Evolutionary conservation across 306 rosid species (phyloP).

Genomic region (Abrus precatorius): DNA sequence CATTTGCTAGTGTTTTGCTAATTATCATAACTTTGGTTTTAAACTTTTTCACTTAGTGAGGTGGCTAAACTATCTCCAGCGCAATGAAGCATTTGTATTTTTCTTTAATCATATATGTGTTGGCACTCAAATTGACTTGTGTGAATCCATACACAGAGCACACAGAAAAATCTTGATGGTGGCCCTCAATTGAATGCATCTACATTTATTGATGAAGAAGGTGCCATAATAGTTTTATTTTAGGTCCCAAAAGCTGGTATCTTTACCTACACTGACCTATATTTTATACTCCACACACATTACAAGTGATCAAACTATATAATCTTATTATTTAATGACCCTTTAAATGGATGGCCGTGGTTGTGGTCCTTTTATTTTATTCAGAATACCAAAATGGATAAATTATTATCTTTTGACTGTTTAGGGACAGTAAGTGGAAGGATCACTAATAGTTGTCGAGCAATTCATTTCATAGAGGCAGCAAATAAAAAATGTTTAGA

Average conservation of each 20-base stretch:
- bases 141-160: not conserved
- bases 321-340: not conserved
- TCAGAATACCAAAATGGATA: not conserved
- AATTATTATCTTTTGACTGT: conserved; percentile 18
- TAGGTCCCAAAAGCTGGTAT: not conserved
- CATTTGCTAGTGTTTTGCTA: not conserved
- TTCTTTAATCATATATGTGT: not conserved
- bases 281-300: not conserved
- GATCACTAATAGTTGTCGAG: conserved; percentile 42
- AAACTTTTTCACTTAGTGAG: not conserved
- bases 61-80: not conserved
- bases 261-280: not conserved
- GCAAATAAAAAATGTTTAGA: not conserved
- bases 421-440: conserved; percentile 43
- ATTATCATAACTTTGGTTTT: not conserved
- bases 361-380: not conserved
- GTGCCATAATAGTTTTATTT: not conserved
- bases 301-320: not conserved
- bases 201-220: not conserved
- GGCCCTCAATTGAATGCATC: not conserved
- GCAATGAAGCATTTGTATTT: not conserved
- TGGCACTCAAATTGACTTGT: not conserved
- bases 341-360: conserved; percentile 13
- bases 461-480: not conserved
- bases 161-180: not conserved